Evolutionary conservation across 176 grass and related monocot genomes (phyloP), one percentile per base, ranked within the genome.

Genomic region (Bothriochloa decipiens): DNA sequence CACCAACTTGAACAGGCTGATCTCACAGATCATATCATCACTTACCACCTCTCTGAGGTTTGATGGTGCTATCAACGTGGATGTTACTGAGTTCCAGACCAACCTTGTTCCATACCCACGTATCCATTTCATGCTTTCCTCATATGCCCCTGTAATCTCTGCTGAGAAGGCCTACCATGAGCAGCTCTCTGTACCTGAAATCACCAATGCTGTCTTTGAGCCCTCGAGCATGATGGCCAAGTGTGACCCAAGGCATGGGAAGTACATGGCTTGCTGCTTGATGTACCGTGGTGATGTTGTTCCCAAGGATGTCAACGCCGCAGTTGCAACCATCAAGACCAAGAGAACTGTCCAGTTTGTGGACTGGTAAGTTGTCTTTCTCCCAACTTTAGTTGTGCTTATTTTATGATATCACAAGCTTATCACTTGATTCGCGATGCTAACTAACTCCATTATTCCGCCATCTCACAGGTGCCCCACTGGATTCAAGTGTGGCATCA

Each of bases 221-320:
- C 95, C 95, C 35, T 93, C 95, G 69, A 95, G 90, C 91, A 97
- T 97, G 95, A 97, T 97, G 95, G 95, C 95, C 36, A 97, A 97
- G 80, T 97, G 95, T 76, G 95, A 97, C 89, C 95, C 95, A 35
- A 94, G 95, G 80, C 95, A 97, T 0, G 95, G 95, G 20, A 97
- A 97, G 78, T 97, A 97, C 62, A 97, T 97, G 92, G 95, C 95
- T 47, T 97, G 95, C 81, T 97, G 95, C 78, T 83, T 97, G 79
- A 97, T 97, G 95, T 97, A 97, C 79, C 92, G 95, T 67, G 95
- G 95, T 22, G 95, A 97, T 88, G 95, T 97, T 72, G 95, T 97
- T 13, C 95, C 95, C 25, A 97, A 97, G 91, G 95, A 97, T 61
- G 95, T 97, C 46, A 97, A 97, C 90, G 95, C 92, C 0, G 95